Evolutionary conservation across 352 stramenopile genomes (phyloP), one percentile per base, ranked within the genome.

Genomic region (Globisporangium ultimum): DNA sequence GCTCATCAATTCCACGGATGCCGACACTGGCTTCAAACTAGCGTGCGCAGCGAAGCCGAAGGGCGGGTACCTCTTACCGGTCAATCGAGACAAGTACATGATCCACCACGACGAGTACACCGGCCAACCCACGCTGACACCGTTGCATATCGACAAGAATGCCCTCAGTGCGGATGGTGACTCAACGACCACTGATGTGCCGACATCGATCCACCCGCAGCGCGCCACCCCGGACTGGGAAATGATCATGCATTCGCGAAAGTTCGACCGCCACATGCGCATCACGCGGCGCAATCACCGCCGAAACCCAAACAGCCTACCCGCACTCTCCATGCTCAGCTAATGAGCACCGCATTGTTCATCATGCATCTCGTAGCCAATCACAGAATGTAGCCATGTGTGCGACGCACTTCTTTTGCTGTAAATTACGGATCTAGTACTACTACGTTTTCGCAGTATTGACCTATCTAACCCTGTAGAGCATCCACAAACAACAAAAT

Each of bases 211-310:
- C 47, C 46, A 18, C 17, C 52, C 14, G 9, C 53, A 49, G 0
- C 49, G 60, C 24, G 55, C 63, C 47, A 49, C 65, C 10, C 67
- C 61, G 10, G 73, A 83, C 64, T 55, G 76, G 47, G 74, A 81
- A 11, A 58, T 66, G 14, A 60, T 77, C 28, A 56, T 80, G 2
- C 78, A 89, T n/a, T 58, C 66, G 24, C 72, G 64, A 45, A 91
- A 89, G 55, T 91, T 91, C 59, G 78, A 88, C 40, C 79, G 66
- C 13, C 79, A 91, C 60, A 91, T 91, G 82, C 76, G 71, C 41
- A 62, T 78, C 17, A 67, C 75, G 32, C 64, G 82, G n/a, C 72
- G 82, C 50, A 88, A 82, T 34, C 66, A 89, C 21, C 76, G 82
- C 2, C 78, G 62, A 32, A 82, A 81, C 34, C 48, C 43, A 6